Base-by-base conservation (phyloP, 169 alveolate genomes). In the Eimeria acervulina region DNA sequence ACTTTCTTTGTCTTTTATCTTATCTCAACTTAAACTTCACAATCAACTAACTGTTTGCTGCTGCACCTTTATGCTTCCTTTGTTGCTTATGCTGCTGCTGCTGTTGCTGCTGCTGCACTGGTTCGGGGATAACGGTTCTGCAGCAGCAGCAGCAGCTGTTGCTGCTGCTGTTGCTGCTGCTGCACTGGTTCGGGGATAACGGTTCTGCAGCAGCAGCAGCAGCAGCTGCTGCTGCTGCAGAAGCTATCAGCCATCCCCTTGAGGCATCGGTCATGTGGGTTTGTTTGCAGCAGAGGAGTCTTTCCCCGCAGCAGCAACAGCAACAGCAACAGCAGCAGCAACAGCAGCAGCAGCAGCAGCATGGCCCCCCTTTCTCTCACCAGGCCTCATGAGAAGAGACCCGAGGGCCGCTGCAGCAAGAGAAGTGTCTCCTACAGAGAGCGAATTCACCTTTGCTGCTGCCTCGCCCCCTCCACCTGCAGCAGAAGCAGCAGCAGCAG, bases 401-500 rank as follows among this genome's bases (percentile, higher is more conserved):
- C 19, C 19, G 80, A 68, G 80, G 28, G 55, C 55, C 5, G 55
- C 55, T 7, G 55, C 55, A 47, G 55, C 55, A 47, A 47, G 55
- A 12, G 55, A 47, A 72, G 84, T 72, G n/a, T 72, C 84, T 72
- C 84, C 84, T 33, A 44, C 84, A 72, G 84, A 12, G 3, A 72
- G 51, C 42, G 84, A 72, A 31, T 72, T 72, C 26, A 72, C 84
- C 10, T 72, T 72, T 72, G 84, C 84, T 72, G 42, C 84, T 28
- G 84, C 84, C 10, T 72, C 84, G 17, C 51, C 84, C 42, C 84
- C 84, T 10, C 76, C 31, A 26, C 76, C 76, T 31, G 84, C 84
- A 72, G 51, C 84, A 72, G 47, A 40, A 72, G 84, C 84, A 72
- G 51, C 84, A 72, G 84, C 84, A 63, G 76, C 76, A 63, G 76